Percentiles rank a stretch among this genome's conserved stretches.
Evolutionary conservation across 192 early-diverging fungal species (phyloP).

Genomic region (Neocallimastix lanati): DNA sequence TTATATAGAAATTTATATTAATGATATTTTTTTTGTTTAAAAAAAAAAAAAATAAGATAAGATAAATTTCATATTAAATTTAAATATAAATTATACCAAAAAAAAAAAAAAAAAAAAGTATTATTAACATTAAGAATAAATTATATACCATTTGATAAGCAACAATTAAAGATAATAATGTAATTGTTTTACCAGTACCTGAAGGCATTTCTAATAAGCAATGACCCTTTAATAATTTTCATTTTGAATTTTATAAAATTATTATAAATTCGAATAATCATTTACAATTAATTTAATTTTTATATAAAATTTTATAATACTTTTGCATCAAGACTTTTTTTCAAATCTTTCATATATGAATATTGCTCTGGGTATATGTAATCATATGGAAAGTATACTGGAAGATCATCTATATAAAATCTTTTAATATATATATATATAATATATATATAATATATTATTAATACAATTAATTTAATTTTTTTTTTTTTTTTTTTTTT

Average conservation of each 20-base stretch:
- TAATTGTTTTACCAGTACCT: slow-evolving; percentile 96
- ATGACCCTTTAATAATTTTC: slow-evolving; percentile 46
- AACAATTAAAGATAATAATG: slow-evolving; percentile 84
- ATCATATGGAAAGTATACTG: slow-evolving; percentile 96
- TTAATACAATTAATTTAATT: too few species aligned
- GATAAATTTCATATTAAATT: too few species aligned
- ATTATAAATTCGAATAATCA: too few species aligned
- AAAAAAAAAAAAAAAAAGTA: too few species aligned
- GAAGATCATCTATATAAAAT: slow-evolving; percentile 68
- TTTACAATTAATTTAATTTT: background rate
- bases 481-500: too few species aligned
- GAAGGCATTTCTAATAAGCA: slow-evolving; percentile 98
- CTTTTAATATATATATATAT: slow-evolving; percentile 5
- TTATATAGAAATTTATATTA: too few species aligned
- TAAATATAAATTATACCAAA: too few species aligned
- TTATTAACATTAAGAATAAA: too few species aligned
- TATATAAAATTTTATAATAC: slow-evolving; percentile 12
- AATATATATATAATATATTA: too few species aligned
- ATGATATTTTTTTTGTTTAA: too few species aligned
- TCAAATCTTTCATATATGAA: slow-evolving; percentile 92
- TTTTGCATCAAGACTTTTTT: slow-evolving; percentile 75
- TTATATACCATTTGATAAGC: slow-evolving; percentile 69
- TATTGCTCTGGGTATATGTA: slow-evolving; percentile 99
- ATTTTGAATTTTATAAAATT: too few species aligned
- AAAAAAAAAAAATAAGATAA: too few species aligned